These are phyloP conservation scores for Camelina laxa DNA, from an alignment of 345 rosid species.

Conservation along the genomic window DNA sequence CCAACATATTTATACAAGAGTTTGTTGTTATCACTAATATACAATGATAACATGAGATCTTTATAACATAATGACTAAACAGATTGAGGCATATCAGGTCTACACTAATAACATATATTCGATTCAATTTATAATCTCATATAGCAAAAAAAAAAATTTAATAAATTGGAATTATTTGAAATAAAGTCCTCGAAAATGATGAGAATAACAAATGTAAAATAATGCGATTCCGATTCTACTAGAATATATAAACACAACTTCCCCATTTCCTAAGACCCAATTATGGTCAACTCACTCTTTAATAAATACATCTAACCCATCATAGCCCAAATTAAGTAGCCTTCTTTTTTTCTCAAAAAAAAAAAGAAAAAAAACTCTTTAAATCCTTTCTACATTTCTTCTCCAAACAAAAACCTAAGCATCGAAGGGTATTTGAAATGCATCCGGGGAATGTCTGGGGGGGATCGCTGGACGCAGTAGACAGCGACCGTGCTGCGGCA, in stretches of 20 bases:
- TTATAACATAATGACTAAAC: too few relatives aligned
- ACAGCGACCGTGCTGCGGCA: conserved; percentile 39
- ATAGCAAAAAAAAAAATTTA: not conserved
- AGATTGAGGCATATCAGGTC: too few relatives aligned
- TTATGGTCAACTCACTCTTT: conserved; percentile 39
- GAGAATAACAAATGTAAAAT: not conserved
- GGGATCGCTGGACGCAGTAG: conserved; percentile 63
- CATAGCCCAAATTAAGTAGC: conserved; percentile 16
- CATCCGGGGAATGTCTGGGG: conserved; percentile 79
- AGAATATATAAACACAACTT: conserved; percentile 16
- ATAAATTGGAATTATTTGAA: not conserved
- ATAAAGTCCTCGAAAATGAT: not conserved
- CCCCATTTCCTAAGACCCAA: conserved; percentile 31
- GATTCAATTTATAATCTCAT: conserved; percentile 10
- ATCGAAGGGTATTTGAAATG: conserved; percentile 46
- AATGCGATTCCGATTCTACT: not conserved
- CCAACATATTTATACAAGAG: too few relatives aligned
- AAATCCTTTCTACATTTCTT: not conserved
- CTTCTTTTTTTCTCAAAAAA: not conserved
- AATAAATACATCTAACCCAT: conserved; percentile 28
- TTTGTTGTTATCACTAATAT: too few relatives aligned
- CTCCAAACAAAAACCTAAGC: not conserved
- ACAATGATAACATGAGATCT: too few relatives aligned
- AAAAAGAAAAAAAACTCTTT: not conserved
- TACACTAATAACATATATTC: not conserved